Conservation (phyloP, 2,329 filamentous ascomycete genomes). For the Ophiosphaerella herpotricha region DNA sequence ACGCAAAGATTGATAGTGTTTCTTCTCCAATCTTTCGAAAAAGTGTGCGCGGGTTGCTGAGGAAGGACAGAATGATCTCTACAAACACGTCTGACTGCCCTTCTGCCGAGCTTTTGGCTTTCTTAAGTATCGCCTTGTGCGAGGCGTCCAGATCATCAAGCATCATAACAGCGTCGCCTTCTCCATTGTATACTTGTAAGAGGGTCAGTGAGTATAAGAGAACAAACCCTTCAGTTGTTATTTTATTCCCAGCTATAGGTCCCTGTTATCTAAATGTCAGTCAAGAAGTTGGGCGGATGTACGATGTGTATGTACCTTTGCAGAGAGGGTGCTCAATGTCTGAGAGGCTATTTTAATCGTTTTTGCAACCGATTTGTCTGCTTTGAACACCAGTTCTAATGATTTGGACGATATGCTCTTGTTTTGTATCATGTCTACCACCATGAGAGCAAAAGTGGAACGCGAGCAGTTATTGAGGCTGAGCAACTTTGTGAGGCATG, state of each 20-base stretch:
- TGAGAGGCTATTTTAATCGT: conserved; percentile 41
- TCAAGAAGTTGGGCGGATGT: neutral
- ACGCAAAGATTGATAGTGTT: conserved; percentile 82
- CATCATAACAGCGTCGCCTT: conserved; percentile 81
- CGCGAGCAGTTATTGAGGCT: conserved; percentile 23
- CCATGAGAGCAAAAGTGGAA: conserved; percentile 33
- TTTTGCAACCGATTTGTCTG: conserved; percentile 51
- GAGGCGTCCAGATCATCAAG: conserved; percentile 81
- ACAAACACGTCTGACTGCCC: conserved; percentile 59
- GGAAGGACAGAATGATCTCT: conserved; percentile 87
- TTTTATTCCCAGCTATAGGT: conserved; percentile 33
- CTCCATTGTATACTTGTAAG: conserved; percentile 87
- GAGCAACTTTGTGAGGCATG: conserved; percentile 59
- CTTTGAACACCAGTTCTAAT: conserved; percentile 53
- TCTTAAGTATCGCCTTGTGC: conserved; percentile 64
- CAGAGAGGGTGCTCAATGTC: conserved; percentile 34
- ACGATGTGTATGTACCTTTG: conserved; percentile 21
- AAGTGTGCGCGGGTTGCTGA: conserved; percentile 81
- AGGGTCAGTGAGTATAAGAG: conserved; percentile 84
- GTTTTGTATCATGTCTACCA: conserved; percentile 34
- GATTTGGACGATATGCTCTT: conserved; percentile 36
- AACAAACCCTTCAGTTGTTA: conserved; percentile 67
- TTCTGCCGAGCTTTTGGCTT: conserved; percentile 24
- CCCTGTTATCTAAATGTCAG: conserved; percentile 23
- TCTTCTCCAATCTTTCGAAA: conserved; percentile 86